These are phyloP conservation scores for Collybia mongolica DNA, from an alignment of 768 basidiomycete species.

Conservation along the genomic window DNA sequence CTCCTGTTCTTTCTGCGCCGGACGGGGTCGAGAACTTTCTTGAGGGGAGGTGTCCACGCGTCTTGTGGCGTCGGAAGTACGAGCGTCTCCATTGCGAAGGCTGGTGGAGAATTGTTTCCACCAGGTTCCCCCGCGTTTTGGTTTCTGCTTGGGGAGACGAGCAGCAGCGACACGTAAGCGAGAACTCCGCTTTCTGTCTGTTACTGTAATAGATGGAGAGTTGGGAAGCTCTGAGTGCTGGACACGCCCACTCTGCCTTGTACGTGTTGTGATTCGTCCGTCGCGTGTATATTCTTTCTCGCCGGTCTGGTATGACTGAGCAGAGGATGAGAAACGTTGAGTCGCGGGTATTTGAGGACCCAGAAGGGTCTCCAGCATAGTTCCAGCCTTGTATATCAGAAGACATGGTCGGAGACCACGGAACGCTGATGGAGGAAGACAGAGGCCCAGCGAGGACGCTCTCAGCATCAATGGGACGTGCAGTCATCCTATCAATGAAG, in stretches of 20 bases:
- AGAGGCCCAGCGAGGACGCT: slow-evolving; percentile 77
- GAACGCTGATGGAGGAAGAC: slow-evolving; percentile 38
- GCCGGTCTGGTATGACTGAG: not conserved
- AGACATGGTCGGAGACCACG: slow-evolving; percentile 31
- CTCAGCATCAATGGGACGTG: slow-evolving; percentile 75
- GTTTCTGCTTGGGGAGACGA: not conserved
- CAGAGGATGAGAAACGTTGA: not conserved
- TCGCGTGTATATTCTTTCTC: not conserved
- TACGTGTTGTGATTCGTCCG: not conserved
- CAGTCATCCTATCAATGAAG: slow-evolving; percentile 63
- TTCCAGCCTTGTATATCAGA: slow-evolving; percentile 24
- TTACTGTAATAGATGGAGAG: no score
- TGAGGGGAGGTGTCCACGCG: not conserved
- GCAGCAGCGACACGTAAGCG: not conserved
- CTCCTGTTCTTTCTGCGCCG: not conserved
- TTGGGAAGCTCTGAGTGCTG: not conserved
- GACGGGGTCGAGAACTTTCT: not conserved
- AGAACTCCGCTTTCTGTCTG: not conserved
- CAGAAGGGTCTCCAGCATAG: slow-evolving; percentile 8
- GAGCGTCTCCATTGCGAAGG: no score
- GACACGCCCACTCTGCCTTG: not conserved
- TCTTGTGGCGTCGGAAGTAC: no score
- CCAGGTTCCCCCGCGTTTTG: no score
- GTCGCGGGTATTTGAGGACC: slow-evolving; percentile 2
- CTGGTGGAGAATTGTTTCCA: no score